Evolutionary conservation across 2,329 filamentous ascomycete species (phyloP), one percentile per base, ranked within the genome.

Genomic region (Hypoxylon sp.): DNA sequence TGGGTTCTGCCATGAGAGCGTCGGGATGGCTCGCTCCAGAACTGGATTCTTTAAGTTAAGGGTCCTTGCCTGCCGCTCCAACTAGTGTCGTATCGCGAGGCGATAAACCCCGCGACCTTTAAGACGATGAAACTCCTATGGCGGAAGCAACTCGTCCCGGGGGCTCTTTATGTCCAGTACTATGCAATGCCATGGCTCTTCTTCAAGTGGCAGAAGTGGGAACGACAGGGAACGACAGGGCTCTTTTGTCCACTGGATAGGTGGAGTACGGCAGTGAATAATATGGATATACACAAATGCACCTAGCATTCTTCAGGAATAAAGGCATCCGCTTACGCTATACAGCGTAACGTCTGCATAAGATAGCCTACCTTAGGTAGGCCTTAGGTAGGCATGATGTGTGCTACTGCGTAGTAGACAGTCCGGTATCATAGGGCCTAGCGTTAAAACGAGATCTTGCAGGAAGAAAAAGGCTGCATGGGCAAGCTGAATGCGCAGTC

Each of bases 381-480:
- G 29, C 29, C 5, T 31, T 31, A 31, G 29, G 29, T 31, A 31
- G 29, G 29, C 5, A 64, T 42, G n/a, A 33, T 31, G 37, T 55
- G n/a, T 29, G 24, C 39, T 57, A 29, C 39, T 44, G 17, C 31
- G 17, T 37, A 46, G 50, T 37, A 33, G 37, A 19, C 57, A n/a
- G 57, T 57, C 6, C 37, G 42, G 52, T 37, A 63, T 46, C 50
- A 35, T 69, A 66, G 52, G 66, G 66, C 60, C 53, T 69, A 71
- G 60, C 62, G 63, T 54, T 46, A 52, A 60, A 67, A 42, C 62
- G 60, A 70, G 69, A 71, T 70, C 67, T 70, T 63, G 63, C 67
- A 71, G 47, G 3, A 11, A 53, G 26, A 26, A 39, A 39, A 59
- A 51, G 11, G 44, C 46, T 59, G 59, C 60, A 64, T 64, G 67